Evolutionary conservation across 2,329 filamentous ascomycete genomes (phyloP), one percentile per base, ranked within the genome.

Genomic region (Massarina eburnea): DNA sequence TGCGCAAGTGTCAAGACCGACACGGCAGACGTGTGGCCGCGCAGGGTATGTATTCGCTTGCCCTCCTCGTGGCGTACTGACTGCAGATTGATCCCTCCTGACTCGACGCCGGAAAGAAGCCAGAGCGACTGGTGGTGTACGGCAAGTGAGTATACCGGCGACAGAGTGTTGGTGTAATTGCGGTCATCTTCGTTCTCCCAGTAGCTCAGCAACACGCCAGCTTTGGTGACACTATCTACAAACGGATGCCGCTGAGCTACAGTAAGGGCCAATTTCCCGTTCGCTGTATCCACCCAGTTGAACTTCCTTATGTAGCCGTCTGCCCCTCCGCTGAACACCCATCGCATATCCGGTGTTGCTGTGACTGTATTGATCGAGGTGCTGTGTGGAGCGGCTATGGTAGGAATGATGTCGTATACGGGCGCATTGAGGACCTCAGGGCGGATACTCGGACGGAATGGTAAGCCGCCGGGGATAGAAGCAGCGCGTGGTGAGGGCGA

Each of bases 271-370:
- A 94, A 82, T 72, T 96, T 96, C 54, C 91, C 91, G 66, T 99
- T 99, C 57, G 95, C 91, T 4, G 94, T 96, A 27, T 91, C 90
- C 3, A 89, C 85, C 68, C 94, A 96, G 68, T 99, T 95, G 73
- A 95, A 97, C 70, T 96, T 97, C 46, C 94, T 83, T 52, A 99
- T 92, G 65, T 96, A 99, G 38, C 94, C 92, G 72, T 99, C 94
- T 0, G 88, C 86, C 1, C 94, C 94, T 29, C 94, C 94, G 9
- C 86, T 96, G 67, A 97, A 91, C 69, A 95, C 92, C 81, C 91
- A 97, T 44, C 91, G 83, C 78, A 96, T 86, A 69, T 99, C 94
- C 2, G 91, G 91, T 0, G 94, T 99, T 24, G 94, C 86, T 19
- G 91, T 85, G 47, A 99, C 82, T 8, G 91, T 86, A 66, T 99